These are phyloP conservation scores for Exsudoporus floridanus DNA, from an alignment of 1,284 basidiomycete genomes.

Conservation along the genomic window DNA sequence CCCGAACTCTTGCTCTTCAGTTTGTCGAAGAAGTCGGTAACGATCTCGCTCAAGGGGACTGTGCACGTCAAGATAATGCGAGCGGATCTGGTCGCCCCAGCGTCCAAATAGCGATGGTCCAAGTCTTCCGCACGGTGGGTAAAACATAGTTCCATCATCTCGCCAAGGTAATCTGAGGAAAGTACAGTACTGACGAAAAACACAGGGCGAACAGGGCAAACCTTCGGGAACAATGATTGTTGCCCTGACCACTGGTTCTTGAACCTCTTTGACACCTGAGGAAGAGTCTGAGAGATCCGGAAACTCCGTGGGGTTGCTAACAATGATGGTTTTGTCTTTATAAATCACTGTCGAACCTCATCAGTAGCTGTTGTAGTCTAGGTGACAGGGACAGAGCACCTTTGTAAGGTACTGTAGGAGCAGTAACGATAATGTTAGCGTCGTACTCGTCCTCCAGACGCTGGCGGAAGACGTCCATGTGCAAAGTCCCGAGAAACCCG, in stretches of 20 bases:
- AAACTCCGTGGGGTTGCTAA: constrained; percentile 93
- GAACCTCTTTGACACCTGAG: constrained; percentile 67
- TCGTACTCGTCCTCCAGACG: constrained; percentile 96
- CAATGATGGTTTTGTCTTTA: constrained; percentile 62
- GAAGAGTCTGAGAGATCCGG: constrained; percentile 75
- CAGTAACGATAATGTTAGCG: constrained; percentile 86
- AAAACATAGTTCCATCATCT: constrained; percentile 91
- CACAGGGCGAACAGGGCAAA: constrained; percentile 33
- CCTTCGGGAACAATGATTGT: constrained; percentile 91
- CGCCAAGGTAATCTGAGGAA: constrained; percentile 72
- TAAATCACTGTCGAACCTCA: constrained; percentile 60
- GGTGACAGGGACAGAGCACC: constrained; percentile 43
- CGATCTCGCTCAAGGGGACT: constrained; percentile 87
- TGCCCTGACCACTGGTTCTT: constrained; percentile 89
- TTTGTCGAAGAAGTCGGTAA: constrained; percentile 91
- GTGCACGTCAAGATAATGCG: constrained; percentile 79
- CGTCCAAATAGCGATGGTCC: constrained; percentile 78
- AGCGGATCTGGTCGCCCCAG: constrained; percentile 49
- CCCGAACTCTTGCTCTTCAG: constrained; percentile 89
- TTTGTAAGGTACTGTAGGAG: constrained; percentile 92
- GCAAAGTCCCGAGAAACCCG: constrained; percentile 93
- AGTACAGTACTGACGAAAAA: constrained; percentile 15
- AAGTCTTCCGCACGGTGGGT: constrained; percentile 75
- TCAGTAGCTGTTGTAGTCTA: constrained; percentile 5
- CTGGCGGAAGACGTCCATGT: constrained; percentile 97